phyloP scores from a whole-genome alignment of 192 early-diverging fungal genomes.

The Helicostylum pulchrum region DNA sequence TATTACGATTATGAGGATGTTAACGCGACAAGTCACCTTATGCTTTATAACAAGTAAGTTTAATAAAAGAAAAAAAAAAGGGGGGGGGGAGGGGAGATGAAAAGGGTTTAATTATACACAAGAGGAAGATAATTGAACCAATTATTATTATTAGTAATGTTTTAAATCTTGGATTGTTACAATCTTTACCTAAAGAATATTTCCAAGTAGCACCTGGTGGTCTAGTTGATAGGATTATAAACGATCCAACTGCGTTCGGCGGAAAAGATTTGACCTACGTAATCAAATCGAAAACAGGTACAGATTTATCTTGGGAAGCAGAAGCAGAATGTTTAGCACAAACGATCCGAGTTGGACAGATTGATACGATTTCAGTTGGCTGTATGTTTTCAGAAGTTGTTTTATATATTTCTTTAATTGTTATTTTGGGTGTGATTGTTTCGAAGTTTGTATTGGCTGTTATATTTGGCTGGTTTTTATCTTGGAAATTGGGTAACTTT shows the following conservation, averaged over 20 bases:
- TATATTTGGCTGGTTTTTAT: conserved; percentile 81
- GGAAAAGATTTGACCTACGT: conserved; percentile 55
- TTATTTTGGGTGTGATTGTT: conserved; percentile 62
- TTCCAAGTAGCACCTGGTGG: conserved; percentile 23
- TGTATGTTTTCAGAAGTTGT: conserved; percentile 77
- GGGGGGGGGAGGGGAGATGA: no score
- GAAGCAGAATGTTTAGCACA: conserved; percentile 70
- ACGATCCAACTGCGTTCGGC: conserved; percentile 9
- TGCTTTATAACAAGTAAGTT: conserved; percentile 54
- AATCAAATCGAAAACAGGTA: conserved; percentile 46
- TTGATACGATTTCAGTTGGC: conserved; percentile 77
- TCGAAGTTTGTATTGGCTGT: conserved; percentile 73
- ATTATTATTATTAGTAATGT: conserved; percentile 27
- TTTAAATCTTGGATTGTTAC: conserved; percentile 29
- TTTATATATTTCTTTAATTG: conserved; percentile 73
- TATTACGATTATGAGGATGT: conserved; percentile 59
- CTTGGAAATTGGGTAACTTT: conserved; percentile 74
- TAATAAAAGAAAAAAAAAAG: background rate
- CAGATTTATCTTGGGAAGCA: conserved; percentile 28
- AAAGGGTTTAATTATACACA: background rate
- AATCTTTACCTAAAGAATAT: conserved; percentile 28
- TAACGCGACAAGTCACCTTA: conserved; percentile 45
- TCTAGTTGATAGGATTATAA: conserved; percentile 25
- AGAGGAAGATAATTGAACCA: background rate
- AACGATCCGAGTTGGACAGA: conserved; percentile 70